Evolutionary conservation across 257 asterid genomes (phyloP).

Genomic region (Plectranthus barbatus): DNA sequence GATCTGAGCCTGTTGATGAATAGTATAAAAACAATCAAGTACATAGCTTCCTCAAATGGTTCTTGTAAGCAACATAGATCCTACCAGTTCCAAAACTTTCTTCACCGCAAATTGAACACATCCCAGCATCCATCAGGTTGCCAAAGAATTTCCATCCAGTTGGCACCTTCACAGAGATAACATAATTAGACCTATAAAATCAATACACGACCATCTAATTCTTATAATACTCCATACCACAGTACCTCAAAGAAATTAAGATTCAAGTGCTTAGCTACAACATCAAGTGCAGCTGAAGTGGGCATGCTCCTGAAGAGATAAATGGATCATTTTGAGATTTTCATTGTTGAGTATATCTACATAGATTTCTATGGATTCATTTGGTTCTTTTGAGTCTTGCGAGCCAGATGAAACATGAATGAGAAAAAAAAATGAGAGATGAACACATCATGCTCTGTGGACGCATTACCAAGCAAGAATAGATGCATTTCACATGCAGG

Average conservation of each 20-base stretch:
- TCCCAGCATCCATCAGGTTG: constrained; percentile 98
- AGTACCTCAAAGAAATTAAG: constrained; percentile 93
- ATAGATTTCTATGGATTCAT: no score
- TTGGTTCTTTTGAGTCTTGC: no score
- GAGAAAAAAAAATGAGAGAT: neutral
- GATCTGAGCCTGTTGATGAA: constrained; percentile 76
- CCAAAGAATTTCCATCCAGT: constrained; percentile 99
- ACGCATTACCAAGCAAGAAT: neutral
- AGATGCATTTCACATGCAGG: neutral
- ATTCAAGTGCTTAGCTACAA: constrained; percentile 76
- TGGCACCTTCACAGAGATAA: constrained; percentile 56
- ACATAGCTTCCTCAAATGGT: neutral
- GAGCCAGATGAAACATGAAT: neutral
- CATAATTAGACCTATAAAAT: constrained; percentile 17
- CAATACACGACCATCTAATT: neutral
- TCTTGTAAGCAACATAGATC: constrained; percentile 5
- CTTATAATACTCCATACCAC: neutral
- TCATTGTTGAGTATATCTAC: no score
- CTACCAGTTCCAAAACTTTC: constrained; percentile 99
- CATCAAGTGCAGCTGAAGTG: constrained; percentile 98
- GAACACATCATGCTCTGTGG: neutral
- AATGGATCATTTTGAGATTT: constrained; percentile 13
- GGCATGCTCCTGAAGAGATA: constrained; percentile 88
- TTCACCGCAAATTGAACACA: constrained; percentile 98
- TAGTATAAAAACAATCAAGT: neutral